A percentile compares a stretch with the other conserved stretches of the same genome.
phyloP scores from a whole-genome alignment of 148 eudicot genomes.

The Nepenthes mirabilis region DNA sequence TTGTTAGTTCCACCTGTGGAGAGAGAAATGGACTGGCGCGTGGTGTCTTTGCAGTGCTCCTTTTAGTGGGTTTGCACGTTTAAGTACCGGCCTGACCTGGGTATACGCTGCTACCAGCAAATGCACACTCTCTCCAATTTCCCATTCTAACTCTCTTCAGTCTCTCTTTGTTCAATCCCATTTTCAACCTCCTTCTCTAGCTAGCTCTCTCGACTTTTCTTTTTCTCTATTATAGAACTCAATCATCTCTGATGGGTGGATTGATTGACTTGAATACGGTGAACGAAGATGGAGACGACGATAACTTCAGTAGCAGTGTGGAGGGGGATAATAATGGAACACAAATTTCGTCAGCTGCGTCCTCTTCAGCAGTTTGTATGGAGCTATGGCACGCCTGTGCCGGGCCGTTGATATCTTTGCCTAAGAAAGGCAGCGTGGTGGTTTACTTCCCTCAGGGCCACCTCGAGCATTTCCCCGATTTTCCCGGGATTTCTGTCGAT shows the following conservation, averaged over 20 bases:
- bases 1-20: background rate
- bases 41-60: conserved; percentile 3
- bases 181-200: background rate
- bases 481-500: background rate
- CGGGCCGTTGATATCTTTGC: conserved; percentile 69
- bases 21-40: background rate
- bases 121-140: conserved; percentile 9
- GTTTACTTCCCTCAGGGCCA: conserved; percentile 90
- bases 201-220: background rate
- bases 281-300: conserved; percentile 41
- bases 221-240: conserved; percentile 1
- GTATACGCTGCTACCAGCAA: conserved; percentile 28
- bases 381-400: conserved; percentile 99
- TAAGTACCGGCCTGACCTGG: conserved; percentile 35
- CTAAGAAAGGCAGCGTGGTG: conserved; percentile 67
- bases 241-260: conserved; percentile 35
- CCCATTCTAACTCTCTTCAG: conserved; percentile 4
- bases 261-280: conserved; percentile 70
- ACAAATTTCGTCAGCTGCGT: conserved; percentile 4
- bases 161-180: background rate
- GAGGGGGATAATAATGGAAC: too few relatives aligned
- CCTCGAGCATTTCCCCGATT: conserved; percentile 28
- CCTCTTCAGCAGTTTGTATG: conserved; percentile 53
- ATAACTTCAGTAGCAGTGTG: background rate
- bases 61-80: conserved; percentile 31